Conservation (phyloP, 352 stramenopile species). For the Phytophthora gonapodyides region DNA sequence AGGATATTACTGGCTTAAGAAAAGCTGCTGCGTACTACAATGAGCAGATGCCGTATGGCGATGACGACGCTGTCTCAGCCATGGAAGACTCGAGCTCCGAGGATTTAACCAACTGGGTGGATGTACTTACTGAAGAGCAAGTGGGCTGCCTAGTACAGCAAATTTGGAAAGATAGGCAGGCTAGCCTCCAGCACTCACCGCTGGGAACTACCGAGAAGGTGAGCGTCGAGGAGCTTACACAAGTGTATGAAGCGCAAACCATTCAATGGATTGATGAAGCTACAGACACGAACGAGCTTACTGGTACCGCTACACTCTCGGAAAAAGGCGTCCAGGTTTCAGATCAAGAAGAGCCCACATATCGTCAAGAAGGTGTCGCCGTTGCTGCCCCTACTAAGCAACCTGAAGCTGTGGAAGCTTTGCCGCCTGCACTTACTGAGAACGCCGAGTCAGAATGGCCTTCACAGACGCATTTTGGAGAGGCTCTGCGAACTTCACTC, state of each 20-base stretch:
- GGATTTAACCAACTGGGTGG: constrained; percentile 32
- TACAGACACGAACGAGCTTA: constrained; percentile 39
- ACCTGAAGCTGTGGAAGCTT: neutral
- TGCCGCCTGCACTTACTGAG: neutral
- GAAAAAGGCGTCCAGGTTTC: constrained; percentile 39
- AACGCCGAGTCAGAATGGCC: neutral
- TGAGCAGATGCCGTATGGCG: constrained; percentile 7
- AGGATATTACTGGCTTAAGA: constrained; percentile 42
- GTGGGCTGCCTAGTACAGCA: constrained; percentile 46
- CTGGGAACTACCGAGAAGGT: neutral
- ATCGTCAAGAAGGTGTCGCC: neutral
- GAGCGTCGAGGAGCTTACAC: constrained; percentile 6
- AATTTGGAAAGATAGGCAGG: constrained; percentile 42
- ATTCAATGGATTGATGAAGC: constrained; percentile 27
- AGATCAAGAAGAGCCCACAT: constrained; percentile 7
- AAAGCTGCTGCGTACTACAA: constrained; percentile 49
- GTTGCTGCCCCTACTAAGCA: neutral
- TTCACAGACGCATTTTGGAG: constrained; percentile 20
- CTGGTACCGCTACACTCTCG: constrained; percentile 8
- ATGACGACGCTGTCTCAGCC: neutral
- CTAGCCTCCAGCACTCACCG: neutral
- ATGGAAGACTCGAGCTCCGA: constrained; percentile 20
- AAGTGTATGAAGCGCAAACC: neutral
- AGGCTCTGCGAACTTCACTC: constrained; percentile 15
- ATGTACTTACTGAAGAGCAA: constrained; percentile 56